These are phyloP conservation scores for Neolentinus lepideus DNA, from an alignment of 1,284 basidiomycete genomes.

Conservation along the genomic window DNA sequence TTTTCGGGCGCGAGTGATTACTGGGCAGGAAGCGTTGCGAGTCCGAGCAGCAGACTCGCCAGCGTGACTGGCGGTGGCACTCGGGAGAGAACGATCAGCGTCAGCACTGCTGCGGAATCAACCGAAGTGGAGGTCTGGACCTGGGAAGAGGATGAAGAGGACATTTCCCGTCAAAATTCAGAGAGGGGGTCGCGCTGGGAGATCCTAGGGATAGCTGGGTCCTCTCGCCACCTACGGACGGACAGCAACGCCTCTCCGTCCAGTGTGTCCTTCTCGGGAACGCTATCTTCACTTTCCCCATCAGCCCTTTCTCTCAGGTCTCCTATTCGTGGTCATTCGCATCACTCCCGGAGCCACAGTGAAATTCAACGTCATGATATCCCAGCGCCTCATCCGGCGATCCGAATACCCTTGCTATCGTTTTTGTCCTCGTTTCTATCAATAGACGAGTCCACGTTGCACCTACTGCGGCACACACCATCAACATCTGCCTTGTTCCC, in stretches of 20 bases:
- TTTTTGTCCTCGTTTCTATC: conserved; percentile 24
- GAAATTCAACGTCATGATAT: not conserved
- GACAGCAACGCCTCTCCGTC: conserved; percentile 3
- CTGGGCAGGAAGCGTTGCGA: conserved; percentile 6
- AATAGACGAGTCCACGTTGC: conserved; percentile 26
- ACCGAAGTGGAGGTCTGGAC: conserved; percentile 22
- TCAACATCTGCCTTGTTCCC: conserved; percentile 25
- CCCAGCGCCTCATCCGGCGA: conserved; percentile 17
- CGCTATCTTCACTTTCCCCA: not conserved
- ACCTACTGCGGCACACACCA: conserved; percentile 22
- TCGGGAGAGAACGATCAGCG: conserved; percentile 6
- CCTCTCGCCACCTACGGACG: conserved; percentile 4
- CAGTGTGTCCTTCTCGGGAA: not conserved
- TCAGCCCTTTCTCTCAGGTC: conserved; percentile 6
- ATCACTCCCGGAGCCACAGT: conserved; percentile 10
- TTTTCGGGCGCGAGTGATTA: conserved; percentile 14
- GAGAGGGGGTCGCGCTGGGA: conserved; percentile 17
- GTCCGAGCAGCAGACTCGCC: conserved; percentile 2
- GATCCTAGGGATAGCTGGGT: conserved; percentile 6
- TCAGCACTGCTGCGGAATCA: conserved; percentile 8
- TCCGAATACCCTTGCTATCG: conserved; percentile 24
- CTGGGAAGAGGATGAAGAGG: conserved; percentile 11
- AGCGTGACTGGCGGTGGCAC: conserved; percentile 4
- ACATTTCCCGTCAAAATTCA: conserved; percentile 11
- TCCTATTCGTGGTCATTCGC: conserved; percentile 13